Base-by-base conservation (phyloP, 495 filamentous ascomycete species). In the Lindgomyces ingoldianus region DNA sequence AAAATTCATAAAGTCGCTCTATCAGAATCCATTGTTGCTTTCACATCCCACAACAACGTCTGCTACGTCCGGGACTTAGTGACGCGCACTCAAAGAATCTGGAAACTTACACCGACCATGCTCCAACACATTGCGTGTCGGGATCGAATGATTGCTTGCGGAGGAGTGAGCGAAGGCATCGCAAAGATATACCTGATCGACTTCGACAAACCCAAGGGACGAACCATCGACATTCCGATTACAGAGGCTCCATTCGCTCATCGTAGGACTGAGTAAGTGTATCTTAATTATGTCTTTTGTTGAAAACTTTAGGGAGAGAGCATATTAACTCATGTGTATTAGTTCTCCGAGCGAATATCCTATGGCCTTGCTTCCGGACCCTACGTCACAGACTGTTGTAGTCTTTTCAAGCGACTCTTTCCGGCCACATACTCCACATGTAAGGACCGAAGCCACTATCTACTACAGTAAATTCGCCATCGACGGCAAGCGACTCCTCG, bases 51-150 rank as follows among this genome's bases (percentile, higher is more conserved):
- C n/a, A 25, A 21, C 26, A 30, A 44, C 36, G 16, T 18, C 6
- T 63, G 52, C 52, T 52, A 70, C 44, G 68, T 61, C 19, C 16
- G 19, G 29, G 44, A 58, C 33, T 30, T 67, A 21, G 27, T 19
- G 6, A 42, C 47, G 6, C 18, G 42, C 3, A 14, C 60, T 25
- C 45, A 36, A 18, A 49, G 21, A 21, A 22, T 18, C 8, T 67
- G 66, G 25, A 48, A 53, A 39, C 42, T 70, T 22, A 33, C 60
- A 16, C 25, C 12, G 11, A 39, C 24, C 10, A 22, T 33, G 19
- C 24, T 64, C 21, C 21, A 50, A 10, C 12, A 33, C 11, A 21
- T 63, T 4, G 18, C 46, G 21, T 65, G 67, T 27, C 57, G 55
- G 8, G 64, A 55, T 24, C 49, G 52, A 18, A 59, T 25, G 0